phyloP scores from a whole-genome alignment of 768 basidiomycete genomes.

The Neoboletus magnificus region DNA sequence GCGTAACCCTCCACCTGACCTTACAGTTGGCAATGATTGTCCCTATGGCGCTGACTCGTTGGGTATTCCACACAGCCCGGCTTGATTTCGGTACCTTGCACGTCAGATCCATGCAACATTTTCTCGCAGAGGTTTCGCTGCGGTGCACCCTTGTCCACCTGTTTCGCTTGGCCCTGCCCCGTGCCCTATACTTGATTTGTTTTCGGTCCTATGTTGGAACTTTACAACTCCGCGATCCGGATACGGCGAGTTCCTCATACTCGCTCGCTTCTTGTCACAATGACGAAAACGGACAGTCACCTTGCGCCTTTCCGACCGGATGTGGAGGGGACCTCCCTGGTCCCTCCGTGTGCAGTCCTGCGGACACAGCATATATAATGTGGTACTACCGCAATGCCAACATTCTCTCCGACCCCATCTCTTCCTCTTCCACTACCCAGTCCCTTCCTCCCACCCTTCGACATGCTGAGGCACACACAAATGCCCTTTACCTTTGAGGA shows the following conservation, averaged over 20 bases:
- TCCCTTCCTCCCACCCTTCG: background rate
- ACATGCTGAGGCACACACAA: conserved; percentile 22
- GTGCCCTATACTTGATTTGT: conserved; percentile 5
- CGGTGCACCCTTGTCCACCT: background rate
- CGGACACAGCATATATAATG: conserved; percentile 24
- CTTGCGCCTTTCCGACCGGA: conserved; percentile 24
- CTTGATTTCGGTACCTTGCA: conserved; percentile 5
- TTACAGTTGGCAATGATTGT: background rate
- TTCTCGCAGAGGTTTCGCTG: conserved; percentile 6
- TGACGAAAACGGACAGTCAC: conserved; percentile 19
- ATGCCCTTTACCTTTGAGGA: conserved; percentile 66
- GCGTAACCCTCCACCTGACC: background rate
- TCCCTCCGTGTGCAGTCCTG: conserved; percentile 15
- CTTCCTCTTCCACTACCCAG: background rate
- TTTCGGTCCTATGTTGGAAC: background rate
- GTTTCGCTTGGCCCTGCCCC: background rate
- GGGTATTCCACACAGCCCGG: conserved; percentile 3
- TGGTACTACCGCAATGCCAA: background rate
- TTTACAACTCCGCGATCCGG: conserved; percentile 31
- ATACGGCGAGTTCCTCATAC: conserved; percentile 26
- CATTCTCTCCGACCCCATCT: background rate
- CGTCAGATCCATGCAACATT: background rate
- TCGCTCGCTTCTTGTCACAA: conserved; percentile 24
- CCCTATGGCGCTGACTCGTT: conserved; percentile 10
- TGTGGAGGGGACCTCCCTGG: conserved; percentile 20